Evolutionary conservation across 202 grass and related monocot genomes (phyloP), one percentile per base, ranked within the genome.

Genomic region (Zizania palustris): DNA sequence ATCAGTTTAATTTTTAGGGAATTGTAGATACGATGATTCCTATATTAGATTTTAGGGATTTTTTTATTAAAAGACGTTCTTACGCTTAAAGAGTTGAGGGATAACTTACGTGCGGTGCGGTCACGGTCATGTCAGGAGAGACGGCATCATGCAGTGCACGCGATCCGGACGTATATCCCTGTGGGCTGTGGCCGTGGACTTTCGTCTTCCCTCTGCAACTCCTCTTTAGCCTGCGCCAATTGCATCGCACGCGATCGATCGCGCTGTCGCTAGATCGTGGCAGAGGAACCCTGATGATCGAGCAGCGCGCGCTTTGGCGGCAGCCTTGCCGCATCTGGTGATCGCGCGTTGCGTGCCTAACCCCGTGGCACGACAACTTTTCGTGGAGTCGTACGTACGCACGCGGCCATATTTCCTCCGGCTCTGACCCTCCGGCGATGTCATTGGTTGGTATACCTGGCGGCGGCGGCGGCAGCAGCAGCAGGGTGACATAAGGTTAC

Each of bases 311-410:
- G 28, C 28, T 28, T 28, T 28, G 28, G 28, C 28, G 0, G 28
- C 28, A 28, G 28, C 28, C 28, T 28, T 28, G 28, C 28, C 51
- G 16, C 51, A 55, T 55, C 51, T 55, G 51, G 51, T 55, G 51
- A 55, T 20, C 51, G 51, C 51, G 51, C 51, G 51, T 55, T n/a
- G 51, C 51, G 51, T 55, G 51, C 51, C 19, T 16, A 16, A 16
- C 39, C 8, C 58, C 38, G 73, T 41, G 41, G 69, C 35, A 55
- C 45, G 36, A 7, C 58, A 51, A 37, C 6, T 16, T 40, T 76
- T 39, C 74, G 19, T 55, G 61, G 10, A 65, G 46, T 54, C 41
- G 61, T 63, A 33, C 48, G 60, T 61, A 46, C 40, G 40, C 40
- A 42, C 7, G 40, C 40, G 9, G 51, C n/a, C n/a, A 22, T 53